phyloP scores from a whole-genome alignment of 352 stramenopile species.

The Phytophthora sp. region DNA sequence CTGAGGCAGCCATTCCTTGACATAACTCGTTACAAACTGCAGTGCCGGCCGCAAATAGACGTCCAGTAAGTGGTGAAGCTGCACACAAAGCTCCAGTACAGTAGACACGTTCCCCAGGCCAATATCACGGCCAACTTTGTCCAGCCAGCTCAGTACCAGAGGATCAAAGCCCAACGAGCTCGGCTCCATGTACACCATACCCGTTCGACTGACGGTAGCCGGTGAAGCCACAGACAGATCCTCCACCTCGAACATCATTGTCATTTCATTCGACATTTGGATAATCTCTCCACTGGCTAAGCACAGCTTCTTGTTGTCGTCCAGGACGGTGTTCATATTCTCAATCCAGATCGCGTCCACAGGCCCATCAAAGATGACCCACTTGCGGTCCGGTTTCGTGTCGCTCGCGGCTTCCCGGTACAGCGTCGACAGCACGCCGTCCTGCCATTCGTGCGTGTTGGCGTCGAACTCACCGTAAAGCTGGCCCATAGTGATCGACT shows the following conservation, averaged over 20 bases:
- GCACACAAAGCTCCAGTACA: conserved; percentile 55
- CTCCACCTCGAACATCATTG: conserved; percentile 98
- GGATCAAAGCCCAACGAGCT: conserved; percentile 92
- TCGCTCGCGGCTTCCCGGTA: conserved; percentile 92
- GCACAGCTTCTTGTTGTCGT: conserved; percentile 97
- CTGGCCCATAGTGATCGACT: conserved; percentile 96
- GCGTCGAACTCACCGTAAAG: conserved; percentile 95
- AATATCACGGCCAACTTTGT: conserved; percentile 68
- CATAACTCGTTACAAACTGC: conserved; percentile 85
- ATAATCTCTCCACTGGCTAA: conserved; percentile 96
- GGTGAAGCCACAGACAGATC: conserved; percentile 94
- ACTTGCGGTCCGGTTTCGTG: conserved; percentile 90
- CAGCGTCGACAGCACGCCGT: conserved; percentile 91
- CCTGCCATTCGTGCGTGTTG: conserved; percentile 96
- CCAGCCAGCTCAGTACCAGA: conserved; percentile 90
- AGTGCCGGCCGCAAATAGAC: conserved; percentile 82
- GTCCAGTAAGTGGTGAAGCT: conserved; percentile 87
- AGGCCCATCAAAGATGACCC: conserved; percentile 95
- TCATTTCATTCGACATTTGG: conserved; percentile 94
- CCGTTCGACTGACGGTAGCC: conserved; percentile 93
- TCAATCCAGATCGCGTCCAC: conserved; percentile 98
- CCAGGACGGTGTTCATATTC: conserved; percentile 97
- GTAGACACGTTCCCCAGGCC: conserved; percentile 48
- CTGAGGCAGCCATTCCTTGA: conserved; percentile 92
- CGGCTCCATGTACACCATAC: conserved; percentile 97